Base-by-base conservation (phyloP, 2,329 filamentous ascomycete species). In the Paramyrothecium roridum region DNA sequence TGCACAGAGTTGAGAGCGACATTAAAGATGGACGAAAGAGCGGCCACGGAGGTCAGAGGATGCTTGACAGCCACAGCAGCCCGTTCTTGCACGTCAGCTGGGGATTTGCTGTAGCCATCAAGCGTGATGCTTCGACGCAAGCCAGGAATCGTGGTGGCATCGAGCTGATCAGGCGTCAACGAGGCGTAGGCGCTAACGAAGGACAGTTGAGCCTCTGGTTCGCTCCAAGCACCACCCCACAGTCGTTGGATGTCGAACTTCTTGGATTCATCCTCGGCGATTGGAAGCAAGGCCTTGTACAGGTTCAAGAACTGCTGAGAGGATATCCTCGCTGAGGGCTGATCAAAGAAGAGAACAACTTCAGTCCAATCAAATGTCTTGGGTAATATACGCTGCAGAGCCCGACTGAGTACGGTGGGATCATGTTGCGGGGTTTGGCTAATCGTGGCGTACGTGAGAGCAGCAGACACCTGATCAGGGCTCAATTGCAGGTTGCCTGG, bases 221-320 rank as follows among this genome's bases (percentile, higher is more conserved):
- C 85, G 59, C 88, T 85, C 93, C 96, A 99, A 58, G 84, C 79
- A 65, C 93, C 93, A 56, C 93, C 93, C 93, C 95, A 98, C 21
- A 99, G 78, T 43, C 81, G 82, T 69, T 97, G 92, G 48, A 99
- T 88, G 67, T 97, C 91, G 63, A 98, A 86, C 20, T 65, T 64
- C 16, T 61, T 63, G 22, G 65, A 68, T 3, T 71, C 58, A n/a
- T 81, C 78, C 53, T 76, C 75, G 2, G 92, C 90, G 54, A 95
- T 78, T 1, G 88, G 86, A 17, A 92, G 75, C 26, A 99, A 76
- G 4, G 90, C 89, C 54, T 89, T 83, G 74, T 95, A 96, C 3
- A 99, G 77, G 13, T 83, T 82, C 45, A 95, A 74, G 61, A 99
- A 96, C 61, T 97, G 93, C 46, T 83, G 76, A 21, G 89, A 85